Evolutionary conservation across 2,329 filamentous ascomycete genomes (phyloP), one percentile per base, ranked within the genome.

Genomic region (Fusarium chaquense): DNA sequence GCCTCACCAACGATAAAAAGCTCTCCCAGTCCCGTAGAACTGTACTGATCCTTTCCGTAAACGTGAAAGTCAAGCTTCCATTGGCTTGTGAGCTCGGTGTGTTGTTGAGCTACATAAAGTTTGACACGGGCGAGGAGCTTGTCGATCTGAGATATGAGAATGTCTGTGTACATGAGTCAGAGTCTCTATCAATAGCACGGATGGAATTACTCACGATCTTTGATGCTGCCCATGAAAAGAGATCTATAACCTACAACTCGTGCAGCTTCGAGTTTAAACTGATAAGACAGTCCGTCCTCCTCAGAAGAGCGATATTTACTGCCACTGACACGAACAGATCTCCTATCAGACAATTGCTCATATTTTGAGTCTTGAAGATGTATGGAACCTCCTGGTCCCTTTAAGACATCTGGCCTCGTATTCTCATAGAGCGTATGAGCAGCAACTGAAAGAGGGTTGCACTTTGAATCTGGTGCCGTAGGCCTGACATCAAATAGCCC

Each of bases 371-470:
- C 47, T 0, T 76, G 76, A 0, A 87, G 74, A 43, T 84, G 76
- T 0, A 87, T 76, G 9, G 76, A 72, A 0, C 85, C 86, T 0
- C 85, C 86, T 0, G 86, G 86, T 0, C 86, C 86, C 7, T 76
- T 63, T 3, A 87, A 70, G 2, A 83, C 69, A 71, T 88, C 86
- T 0, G 86, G 85, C 18, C 85, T 73, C 0, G 81, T 79, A 62
- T 87, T 88, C 76, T 87, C 86, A 53, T 88, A 88, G 12, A 88
- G 72, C 0, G 84, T 83, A 64, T 88, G 85, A 0, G 85, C 83
- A 1, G 85, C 85, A 1, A 88, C 85, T 0, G 81, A 83, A 0
- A 83, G 57, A 0, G 83, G 80, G 0, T 83, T 86, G 62, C 86
- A 87, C 2, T 75, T 76, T 0, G 81, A 77, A 0, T 67, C 65